Percentiles rank a stretch among this genome's conserved stretches.
Evolutionary conservation across 2,329 filamentous ascomycete genomes (phyloP).

Genomic region (Phyllosticta citrichinensis): DNA sequence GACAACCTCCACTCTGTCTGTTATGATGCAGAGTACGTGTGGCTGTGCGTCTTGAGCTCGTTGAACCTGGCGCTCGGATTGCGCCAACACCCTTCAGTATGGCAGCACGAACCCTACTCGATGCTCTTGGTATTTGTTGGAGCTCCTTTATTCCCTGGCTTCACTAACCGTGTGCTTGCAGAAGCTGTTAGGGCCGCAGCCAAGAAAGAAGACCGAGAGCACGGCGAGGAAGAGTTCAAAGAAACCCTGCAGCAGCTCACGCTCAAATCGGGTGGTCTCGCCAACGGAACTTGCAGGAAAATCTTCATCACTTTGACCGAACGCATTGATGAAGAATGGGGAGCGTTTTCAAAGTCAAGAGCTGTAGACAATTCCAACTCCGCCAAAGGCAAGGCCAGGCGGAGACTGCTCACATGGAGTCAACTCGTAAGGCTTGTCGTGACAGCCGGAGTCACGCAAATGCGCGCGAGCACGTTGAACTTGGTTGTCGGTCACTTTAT

Average conservation of each 20-base stretch:
- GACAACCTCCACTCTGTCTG: neutral
- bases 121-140: neutral
- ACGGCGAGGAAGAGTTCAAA: conserved; percentile 46
- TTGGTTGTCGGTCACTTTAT: conserved; percentile 73
- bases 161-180: neutral
- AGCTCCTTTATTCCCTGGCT: neutral
- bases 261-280: conserved; percentile 38
- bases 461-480: conserved; percentile 69
- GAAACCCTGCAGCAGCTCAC: conserved; percentile 40
- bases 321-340: neutral
- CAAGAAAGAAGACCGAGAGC: conserved; percentile 33
- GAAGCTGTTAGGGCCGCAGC: conserved; percentile 2
- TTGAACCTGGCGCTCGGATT: neutral
- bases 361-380: neutral
- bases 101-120: neutral
- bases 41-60: neutral
- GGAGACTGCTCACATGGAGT: neutral
- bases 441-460: conserved; percentile 11
- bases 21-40: neutral
- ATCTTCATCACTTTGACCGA: conserved; percentile 57
- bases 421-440: neutral
- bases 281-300: conserved; percentile 69
- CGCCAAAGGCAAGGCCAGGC: neutral
- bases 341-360: neutral
- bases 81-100: neutral